Percentiles rank a stretch among this genome's conserved stretches.
phyloP scores from a whole-genome alignment of 148 eudicot genomes.

The Silene conica region DNA sequence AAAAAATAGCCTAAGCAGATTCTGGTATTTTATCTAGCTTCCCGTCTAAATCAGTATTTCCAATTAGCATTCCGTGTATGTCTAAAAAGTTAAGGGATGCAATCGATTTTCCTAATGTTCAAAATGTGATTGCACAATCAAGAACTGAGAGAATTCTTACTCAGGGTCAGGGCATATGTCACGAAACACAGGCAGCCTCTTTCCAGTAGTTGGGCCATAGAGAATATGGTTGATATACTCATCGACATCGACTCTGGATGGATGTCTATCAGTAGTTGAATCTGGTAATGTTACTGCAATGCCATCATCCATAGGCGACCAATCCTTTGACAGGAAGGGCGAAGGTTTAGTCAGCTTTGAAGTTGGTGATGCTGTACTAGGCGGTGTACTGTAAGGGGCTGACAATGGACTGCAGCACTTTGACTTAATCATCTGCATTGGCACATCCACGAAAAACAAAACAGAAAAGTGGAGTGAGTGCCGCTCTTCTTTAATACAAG shows the following conservation, averaged over 20 bases:
- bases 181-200: background rate
- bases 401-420: background rate
- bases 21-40: background rate
- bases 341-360: constrained; percentile 3
- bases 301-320: constrained; percentile 19
- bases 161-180: constrained; percentile 7
- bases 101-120: background rate
- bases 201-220: constrained; percentile 3
- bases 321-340: background rate
- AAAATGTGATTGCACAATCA: no score
- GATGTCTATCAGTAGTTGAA: background rate
- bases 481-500: background rate
- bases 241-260: background rate
- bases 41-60: background rate
- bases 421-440: constrained; percentile 1
- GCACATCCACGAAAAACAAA: background rate
- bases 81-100: background rate
- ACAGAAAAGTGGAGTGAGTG: background rate
- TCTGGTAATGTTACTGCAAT: constrained; percentile 1
- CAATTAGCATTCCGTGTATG: background rate
- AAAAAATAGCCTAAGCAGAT: background rate
- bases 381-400: background rate
- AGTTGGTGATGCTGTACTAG: background rate
- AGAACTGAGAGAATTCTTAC: background rate
- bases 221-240: background rate